Conservation (phyloP, 345 rosid species). For the Populus deltoides region DNA sequence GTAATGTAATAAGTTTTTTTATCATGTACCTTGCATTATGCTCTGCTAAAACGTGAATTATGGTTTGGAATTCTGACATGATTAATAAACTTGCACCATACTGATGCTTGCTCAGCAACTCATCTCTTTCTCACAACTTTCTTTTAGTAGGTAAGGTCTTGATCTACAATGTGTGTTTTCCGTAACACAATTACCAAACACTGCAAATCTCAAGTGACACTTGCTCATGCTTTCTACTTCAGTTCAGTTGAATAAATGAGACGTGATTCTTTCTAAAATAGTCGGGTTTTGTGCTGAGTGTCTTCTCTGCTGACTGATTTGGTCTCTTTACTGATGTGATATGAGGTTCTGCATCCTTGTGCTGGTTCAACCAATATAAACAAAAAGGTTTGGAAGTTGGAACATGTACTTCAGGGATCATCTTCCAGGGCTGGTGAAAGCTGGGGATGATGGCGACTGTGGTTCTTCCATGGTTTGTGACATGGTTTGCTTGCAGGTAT, state of each 20-base stretch:
- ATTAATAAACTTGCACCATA: too few species aligned
- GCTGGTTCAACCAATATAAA: slow-evolving; percentile 73
- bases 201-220: not conserved
- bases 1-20: too few species aligned
- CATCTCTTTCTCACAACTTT: not conserved
- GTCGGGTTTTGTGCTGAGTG: not conserved
- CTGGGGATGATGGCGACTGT: slow-evolving; percentile 83
- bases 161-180: too few species aligned
- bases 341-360: slow-evolving; percentile 62
- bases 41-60: too few species aligned
- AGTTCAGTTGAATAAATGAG: not conserved
- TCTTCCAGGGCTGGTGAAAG: slow-evolving; percentile 61
- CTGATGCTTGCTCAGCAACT: too few species aligned
- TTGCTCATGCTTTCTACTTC: not conserved
- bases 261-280: not conserved
- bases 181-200: too few species aligned
- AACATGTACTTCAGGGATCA: slow-evolving; percentile 68
- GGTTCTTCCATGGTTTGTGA: slow-evolving; percentile 90
- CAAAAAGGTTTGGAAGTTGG: slow-evolving; percentile 42
- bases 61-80: too few species aligned
- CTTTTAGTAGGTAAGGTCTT: not conserved
- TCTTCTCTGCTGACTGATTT: not conserved
- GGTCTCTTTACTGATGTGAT: not conserved
- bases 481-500: slow-evolving; percentile 75
- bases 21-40: too few species aligned